Conservation (phyloP, 2,329 filamentous ascomycete genomes). For the Sphaerulina vaccinii region DNA sequence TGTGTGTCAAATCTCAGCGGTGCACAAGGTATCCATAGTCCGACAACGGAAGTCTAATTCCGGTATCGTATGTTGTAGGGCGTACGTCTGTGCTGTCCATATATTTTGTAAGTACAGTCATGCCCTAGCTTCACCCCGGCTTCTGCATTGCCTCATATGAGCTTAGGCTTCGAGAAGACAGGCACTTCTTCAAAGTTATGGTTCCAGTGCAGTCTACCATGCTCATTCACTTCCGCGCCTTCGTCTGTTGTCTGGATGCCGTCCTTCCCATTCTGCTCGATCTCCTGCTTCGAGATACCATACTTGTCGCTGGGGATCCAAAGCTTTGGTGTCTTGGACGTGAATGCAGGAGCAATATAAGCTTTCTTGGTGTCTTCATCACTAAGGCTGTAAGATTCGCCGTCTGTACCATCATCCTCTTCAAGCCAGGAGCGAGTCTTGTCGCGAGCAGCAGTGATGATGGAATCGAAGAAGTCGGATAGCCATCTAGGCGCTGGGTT, state of each 20-base stretch:
- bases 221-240: constrained; percentile 46
- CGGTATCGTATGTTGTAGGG: too few relatives aligned
- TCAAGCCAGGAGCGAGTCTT: constrained; percentile 27
- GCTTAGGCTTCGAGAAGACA: constrained; percentile 40
- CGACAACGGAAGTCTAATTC: too few relatives aligned
- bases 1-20: too few relatives aligned
- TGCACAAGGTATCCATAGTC: too few relatives aligned
- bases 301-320: constrained; percentile 49
- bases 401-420: constrained; percentile 20
- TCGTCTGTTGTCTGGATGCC: constrained; percentile 47
- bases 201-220: constrained; percentile 48
- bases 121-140: too few relatives aligned
- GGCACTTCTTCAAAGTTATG: constrained; percentile 45
- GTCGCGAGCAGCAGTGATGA: constrained; percentile 29
- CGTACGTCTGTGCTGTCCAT: too few relatives aligned
- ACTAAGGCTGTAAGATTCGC: constrained; percentile 24
- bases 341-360: constrained; percentile 47
- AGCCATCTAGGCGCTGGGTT: constrained; percentile 26
- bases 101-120: too few relatives aligned
- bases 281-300: constrained; percentile 46
- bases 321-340: constrained; percentile 43
- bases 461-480: constrained; percentile 34
- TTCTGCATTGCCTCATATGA: constrained; percentile 21
- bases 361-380: constrained; percentile 40
- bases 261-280: constrained; percentile 41